phyloP scores from a whole-genome alignment of 805 yeast genomes.

The Zygosaccharomyces gambellarensis region DNA sequence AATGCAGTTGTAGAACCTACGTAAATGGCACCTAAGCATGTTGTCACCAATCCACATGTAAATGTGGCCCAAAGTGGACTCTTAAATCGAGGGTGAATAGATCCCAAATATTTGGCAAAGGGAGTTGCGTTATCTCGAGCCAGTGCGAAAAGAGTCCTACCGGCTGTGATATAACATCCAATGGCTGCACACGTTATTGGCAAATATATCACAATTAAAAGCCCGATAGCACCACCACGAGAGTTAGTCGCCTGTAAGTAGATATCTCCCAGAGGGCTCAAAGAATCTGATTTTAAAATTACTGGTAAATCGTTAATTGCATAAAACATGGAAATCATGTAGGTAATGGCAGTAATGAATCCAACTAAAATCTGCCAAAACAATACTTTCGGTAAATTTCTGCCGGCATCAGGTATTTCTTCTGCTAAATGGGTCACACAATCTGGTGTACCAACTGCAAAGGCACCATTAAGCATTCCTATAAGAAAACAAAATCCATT shows the following conservation, averaged over 20 bases:
- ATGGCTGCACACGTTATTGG: conserved; percentile 7
- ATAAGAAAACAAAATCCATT: conserved; percentile 7
- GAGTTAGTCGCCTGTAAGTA: conserved; percentile 9
- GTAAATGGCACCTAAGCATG: conserved; percentile 9
- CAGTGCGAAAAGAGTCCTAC: conserved; percentile 8
- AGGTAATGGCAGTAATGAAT: conserved; percentile 7
- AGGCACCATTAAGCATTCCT: conserved; percentile 9
- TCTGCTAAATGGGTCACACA: conserved; percentile 9
- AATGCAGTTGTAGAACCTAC: conserved; percentile 9
- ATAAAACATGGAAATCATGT: conserved; percentile 9
- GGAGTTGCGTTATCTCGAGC: conserved; percentile 11
- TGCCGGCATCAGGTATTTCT: conserved; percentile 8
- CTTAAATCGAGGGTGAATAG: conserved; percentile 6
- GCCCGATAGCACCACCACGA: conserved; percentile 8
- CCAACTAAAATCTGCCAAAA: conserved; percentile 7
- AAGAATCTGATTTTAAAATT: conserved; percentile 5
- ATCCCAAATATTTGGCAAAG: conserved; percentile 4
- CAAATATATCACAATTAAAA: conserved; percentile 6
- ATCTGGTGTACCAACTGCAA: conserved; percentile 9
- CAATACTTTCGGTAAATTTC: conserved; percentile 6
- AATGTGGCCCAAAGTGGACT: conserved; percentile 10
- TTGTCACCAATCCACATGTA: conserved; percentile 2
- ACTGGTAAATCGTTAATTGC: conserved; percentile 5
- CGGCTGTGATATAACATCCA: conserved; percentile 8
- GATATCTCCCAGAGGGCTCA: conserved; percentile 7